Conservation (phyloP, 2,329 filamentous ascomycete species). For the Trichophyton schoenleinii region DNA sequence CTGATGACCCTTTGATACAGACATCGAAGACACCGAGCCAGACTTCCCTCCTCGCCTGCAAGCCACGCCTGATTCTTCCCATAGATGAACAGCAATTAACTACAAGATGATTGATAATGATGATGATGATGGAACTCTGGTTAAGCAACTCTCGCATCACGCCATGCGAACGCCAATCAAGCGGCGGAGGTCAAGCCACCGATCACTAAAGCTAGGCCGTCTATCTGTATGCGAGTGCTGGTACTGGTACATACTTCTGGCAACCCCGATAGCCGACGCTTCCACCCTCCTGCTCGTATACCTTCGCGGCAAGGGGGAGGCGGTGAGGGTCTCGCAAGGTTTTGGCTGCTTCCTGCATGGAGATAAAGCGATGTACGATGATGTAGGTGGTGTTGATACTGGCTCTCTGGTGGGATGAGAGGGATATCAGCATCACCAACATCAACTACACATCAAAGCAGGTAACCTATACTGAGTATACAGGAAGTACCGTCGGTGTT, state of each 20-base stretch:
- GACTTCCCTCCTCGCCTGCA: not conserved
- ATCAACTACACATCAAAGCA: no score
- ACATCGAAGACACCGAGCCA: no score
- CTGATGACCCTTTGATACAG: no score
- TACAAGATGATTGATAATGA: no score
- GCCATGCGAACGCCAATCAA: slow-evolving; percentile 1
- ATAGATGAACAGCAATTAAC: no score
- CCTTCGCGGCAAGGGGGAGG: not conserved
- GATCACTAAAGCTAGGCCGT: not conserved
- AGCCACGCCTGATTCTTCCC: not conserved
- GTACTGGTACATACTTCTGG: no score
- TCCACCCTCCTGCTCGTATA: not conserved
- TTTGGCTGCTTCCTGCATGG: not conserved
- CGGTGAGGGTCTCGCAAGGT: not conserved
- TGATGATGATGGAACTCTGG: no score
- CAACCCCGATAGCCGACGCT: not conserved
- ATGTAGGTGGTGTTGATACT: not conserved
- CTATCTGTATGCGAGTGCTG: not conserved
- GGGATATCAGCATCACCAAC: no score
- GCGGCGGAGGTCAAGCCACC: not conserved
- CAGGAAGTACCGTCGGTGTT: no score
- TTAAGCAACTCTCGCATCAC: not conserved
- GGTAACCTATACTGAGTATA: no score
- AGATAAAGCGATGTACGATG: not conserved
- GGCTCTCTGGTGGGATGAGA: not conserved